A percentile compares a stretch with the other conserved stretches of the same genome.
Evolutionary conservation across 352 stramenopile genomes (phyloP).

Genomic region (Pythium rishiriense): DNA sequence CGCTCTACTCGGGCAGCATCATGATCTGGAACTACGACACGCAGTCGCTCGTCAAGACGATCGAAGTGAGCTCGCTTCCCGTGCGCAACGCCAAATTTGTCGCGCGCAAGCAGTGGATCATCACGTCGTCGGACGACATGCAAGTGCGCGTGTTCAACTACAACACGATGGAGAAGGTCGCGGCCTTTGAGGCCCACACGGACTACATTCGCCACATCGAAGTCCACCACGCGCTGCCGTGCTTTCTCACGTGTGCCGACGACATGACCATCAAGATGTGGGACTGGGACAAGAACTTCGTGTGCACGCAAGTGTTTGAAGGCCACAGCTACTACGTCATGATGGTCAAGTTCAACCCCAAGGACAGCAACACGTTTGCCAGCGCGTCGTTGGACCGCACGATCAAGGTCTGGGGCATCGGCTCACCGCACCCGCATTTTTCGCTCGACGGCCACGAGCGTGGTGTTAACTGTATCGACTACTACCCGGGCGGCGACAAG

Average conservation of each 20-base stretch:
- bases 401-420: slow-evolving; percentile 96
- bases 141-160: slow-evolving; percentile 99
- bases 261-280: slow-evolving; percentile 99
- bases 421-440: slow-evolving; percentile 93
- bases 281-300: slow-evolving; percentile 94
- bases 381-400: slow-evolving; percentile 96
- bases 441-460: slow-evolving; percentile 92
- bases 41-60: slow-evolving; percentile 95
- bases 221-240: slow-evolving; percentile 96
- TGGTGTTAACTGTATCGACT: slow-evolving; percentile 99
- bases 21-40: slow-evolving; percentile 99
- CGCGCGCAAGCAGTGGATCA: slow-evolving; percentile 97
- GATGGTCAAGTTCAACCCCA: slow-evolving; percentile 99
- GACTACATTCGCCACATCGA: slow-evolving; percentile 99
- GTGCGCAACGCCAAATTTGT: slow-evolving; percentile 95
- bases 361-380: slow-evolving; percentile 99
- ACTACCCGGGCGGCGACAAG: slow-evolving; percentile 98
- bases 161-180: slow-evolving; percentile 98
- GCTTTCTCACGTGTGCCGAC: slow-evolving; percentile 95
- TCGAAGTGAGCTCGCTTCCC: slow-evolving; percentile 96
- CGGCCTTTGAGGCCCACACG: slow-evolving; percentile 95
- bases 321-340: slow-evolving; percentile 99
- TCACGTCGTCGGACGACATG: slow-evolving; percentile 96
- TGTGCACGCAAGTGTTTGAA: slow-evolving; percentile 81
- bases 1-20: slow-evolving; percentile 97